Base-by-base conservation (phyloP, 371 early-diverging fungal species). In the Saksenaea oblongispora region DNA sequence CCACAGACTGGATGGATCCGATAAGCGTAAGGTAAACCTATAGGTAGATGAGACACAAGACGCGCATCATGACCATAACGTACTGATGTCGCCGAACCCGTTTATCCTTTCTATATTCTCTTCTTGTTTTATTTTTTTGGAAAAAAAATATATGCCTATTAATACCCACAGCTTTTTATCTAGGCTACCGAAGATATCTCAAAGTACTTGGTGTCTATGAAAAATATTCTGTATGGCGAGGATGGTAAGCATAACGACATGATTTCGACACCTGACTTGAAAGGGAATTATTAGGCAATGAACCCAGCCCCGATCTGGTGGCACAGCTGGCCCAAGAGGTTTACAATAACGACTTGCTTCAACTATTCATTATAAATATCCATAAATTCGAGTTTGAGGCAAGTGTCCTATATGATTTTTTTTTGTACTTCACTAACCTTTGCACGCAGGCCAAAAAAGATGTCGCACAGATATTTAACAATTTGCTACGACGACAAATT, bases 101-200 rank as follows among this genome's bases (percentile, higher is more conserved):
- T 47, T 47, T 8, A 17, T 3, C 4, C 18, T 47, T 14, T 22
- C 47, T 47, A n/a, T n/a, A 18, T 14, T 47, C 9, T 5, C 18
- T 18, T 17, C 5, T 8, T 18, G 8, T 8, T 22, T 3, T 17
- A 22, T 22, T 47, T 8, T 5, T 2, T 22, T 7, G 47, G 22
- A 47, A 47, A 31, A 31, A 31, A 31, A 7, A 7, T 2, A 7
- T 7, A 31, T 31, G 7, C 7, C 31, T 7, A 31, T 31, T 31
- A 31, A 31, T 31, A 7, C 31, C 31, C 31, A 4, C 2, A 18
- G 18, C 18, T 18, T 42, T 34, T 36, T 59, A 37, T 51, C 31
- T 86, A 96, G 95, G 90, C 91, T 34, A 93, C 91, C 62, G 98
- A 98, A 66, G 99, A 98, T 59, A 93, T 97, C 44, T 92, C 96